Evolutionary conservation across 2,329 filamentous ascomycete genomes (phyloP), one percentile per base, ranked within the genome.

Genomic region (Geoglossum cookeanum): DNA sequence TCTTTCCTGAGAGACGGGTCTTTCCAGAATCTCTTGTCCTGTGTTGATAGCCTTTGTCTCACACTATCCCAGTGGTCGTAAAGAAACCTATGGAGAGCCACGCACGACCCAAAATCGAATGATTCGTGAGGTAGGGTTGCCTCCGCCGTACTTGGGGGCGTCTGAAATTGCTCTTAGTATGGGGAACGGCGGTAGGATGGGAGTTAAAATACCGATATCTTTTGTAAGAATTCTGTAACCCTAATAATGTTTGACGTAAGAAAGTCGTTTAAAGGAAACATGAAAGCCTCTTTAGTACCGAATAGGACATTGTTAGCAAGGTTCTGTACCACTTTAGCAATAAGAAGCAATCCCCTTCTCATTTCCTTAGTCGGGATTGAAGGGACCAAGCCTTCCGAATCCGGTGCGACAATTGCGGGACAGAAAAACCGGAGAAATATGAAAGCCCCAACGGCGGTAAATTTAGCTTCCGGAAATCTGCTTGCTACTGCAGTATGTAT

Each of bases 21-120:
- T 58, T 44, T 58, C 59, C 52, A 56, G 33, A 35, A 42, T 22
- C 32, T 58, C 61, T 42, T 62, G 63, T 84, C 80, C 58, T 78
- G 75, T 7, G 78, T 74, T 35, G 79, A 73, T 17, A 85, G 73
- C 45, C 79, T 79, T 62, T 84, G 81, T 52, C 80, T 73, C 17
- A 85, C 77, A 60, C 82, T 79, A 60, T 85, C 82, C 81, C 81
- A 84, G 60, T 85, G 80, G 60, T 85, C 82, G 63, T 85, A 85
- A 9, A 85, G 68, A 62, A 84, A 85, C 45, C 81, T 73, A 67
- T 85, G 82, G 13, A 85, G 69, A 1, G 81, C 77, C 27, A 85
- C 81, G 60, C 81, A 83, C n/a, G 81, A 84, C 35, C 82, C 81
- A 64, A 85, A 84, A 65, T 85, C 82, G 59, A 82, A 82, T 1